Conservation (phyloP, 331 rosid genomes). For the Pyrus hybrid region DNA sequence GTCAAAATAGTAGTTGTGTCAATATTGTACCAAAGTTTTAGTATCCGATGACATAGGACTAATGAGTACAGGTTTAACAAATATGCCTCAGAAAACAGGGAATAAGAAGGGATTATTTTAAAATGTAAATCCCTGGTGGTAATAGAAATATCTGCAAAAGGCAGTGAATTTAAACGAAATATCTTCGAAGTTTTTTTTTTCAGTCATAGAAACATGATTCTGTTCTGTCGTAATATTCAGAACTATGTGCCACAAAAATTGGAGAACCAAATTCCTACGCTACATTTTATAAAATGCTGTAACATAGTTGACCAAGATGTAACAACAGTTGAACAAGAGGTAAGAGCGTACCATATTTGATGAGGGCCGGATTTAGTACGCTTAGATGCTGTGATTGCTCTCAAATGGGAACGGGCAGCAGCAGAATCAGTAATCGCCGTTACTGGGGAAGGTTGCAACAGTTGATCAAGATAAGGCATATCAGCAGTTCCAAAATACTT, state of each 20-base stretch:
- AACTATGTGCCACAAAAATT: not conserved
- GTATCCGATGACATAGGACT: not conserved
- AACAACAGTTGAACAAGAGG: not conserved
- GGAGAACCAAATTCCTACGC: not conserved
- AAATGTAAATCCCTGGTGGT: not conserved
- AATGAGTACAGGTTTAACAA: not conserved
- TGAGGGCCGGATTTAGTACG: constrained; percentile 71
- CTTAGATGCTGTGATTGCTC: constrained; percentile 93
- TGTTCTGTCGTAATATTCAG: not conserved
- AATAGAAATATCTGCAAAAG: not conserved
- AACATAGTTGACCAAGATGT: constrained; percentile 4
- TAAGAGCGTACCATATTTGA: constrained; percentile 65
- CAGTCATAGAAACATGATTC: not conserved
- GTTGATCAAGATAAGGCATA: constrained; percentile 95
- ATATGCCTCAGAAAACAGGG: not conserved
- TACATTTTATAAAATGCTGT: not conserved
- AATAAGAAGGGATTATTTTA: not conserved
- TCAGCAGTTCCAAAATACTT: constrained; percentile 89
- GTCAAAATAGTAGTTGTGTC: constrained; percentile 5
- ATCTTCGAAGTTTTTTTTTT: not conserved
- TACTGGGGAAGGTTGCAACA: constrained; percentile 85
- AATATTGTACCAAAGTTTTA: not conserved
- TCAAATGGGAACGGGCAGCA: constrained; percentile 72
- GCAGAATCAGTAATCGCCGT: constrained; percentile 73
- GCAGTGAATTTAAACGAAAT: not conserved